phyloP scores from a whole-genome alignment of 805 yeast genomes.

The Zygosaccharomyces lentus region DNA sequence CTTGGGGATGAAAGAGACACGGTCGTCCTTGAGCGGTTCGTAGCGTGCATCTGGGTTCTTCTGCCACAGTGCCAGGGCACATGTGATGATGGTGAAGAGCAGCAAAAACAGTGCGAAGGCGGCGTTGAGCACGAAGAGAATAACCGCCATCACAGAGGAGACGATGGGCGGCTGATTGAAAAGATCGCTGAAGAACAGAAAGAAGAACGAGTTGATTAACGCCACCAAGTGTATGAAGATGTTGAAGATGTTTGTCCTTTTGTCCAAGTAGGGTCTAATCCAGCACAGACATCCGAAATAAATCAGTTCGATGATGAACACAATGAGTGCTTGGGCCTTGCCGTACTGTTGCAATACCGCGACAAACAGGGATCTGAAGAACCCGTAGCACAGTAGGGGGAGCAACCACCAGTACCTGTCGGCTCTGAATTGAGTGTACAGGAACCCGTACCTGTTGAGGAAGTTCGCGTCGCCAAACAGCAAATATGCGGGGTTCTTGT shows the following conservation, averaged over 20 bases:
- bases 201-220: conserved; percentile 78
- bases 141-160: conserved; percentile 88
- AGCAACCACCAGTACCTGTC: conserved; percentile 78
- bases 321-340: conserved; percentile 70
- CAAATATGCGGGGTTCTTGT: conserved; percentile 88
- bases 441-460: conserved; percentile 83
- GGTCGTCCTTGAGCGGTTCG: conserved; percentile 94
- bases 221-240: conserved; percentile 78
- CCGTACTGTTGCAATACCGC: conserved; percentile 83
- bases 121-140: conserved; percentile 86
- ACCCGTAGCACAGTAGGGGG: conserved; percentile 58
- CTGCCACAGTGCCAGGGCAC: conserved; percentile 75
- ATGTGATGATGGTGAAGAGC: conserved; percentile 81
- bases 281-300: conserved; percentile 63
- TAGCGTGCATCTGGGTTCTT: conserved; percentile 94
- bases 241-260: conserved; percentile 89
- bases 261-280: conserved; percentile 89
- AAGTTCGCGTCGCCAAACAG: conserved; percentile 78
- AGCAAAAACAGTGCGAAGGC: conserved; percentile 76
- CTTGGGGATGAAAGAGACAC: conserved; percentile 89
- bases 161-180: conserved; percentile 83
- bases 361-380: conserved; percentile 74
- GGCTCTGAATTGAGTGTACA: conserved; percentile 88
- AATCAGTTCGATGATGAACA: conserved; percentile 69
- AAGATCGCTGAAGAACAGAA: conserved; percentile 80